These are phyloP conservation scores for Cutaneotrichosporon daszewskae DNA, from an alignment of 1,284 basidiomycete genomes.

Conservation along the genomic window DNA sequence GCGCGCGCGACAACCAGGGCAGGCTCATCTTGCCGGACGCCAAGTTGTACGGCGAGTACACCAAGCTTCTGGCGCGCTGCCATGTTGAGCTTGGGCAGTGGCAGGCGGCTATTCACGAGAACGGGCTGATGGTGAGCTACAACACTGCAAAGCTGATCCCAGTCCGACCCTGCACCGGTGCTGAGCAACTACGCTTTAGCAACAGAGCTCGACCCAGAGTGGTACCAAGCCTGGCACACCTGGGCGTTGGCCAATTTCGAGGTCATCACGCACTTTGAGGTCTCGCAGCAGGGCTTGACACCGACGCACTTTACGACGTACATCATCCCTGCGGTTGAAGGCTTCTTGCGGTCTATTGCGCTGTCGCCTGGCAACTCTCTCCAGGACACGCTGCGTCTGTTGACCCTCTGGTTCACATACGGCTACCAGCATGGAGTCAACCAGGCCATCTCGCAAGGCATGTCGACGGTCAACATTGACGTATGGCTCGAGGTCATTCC, in stretches of 20 bases:
- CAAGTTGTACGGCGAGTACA: conserved; percentile 65
- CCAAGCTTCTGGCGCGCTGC: conserved; percentile 86
- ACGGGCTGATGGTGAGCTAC: conserved; percentile 36
- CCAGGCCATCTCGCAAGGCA: conserved; percentile 81
- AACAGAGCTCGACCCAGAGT: conserved; percentile 84
- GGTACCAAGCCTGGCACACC: conserved; percentile 99
- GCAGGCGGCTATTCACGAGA: conserved; percentile 69
- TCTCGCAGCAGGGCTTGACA: conserved; percentile 64
- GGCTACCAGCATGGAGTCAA: conserved; percentile 88
- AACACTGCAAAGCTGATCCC: too few relatives aligned
- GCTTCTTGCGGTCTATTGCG: conserved; percentile 93
- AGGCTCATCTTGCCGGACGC: conserved; percentile 53
- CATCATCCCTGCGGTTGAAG: conserved; percentile 93
- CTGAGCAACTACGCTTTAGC: conserved; percentile 79
- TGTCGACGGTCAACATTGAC: conserved; percentile 86
- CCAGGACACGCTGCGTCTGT: conserved; percentile 87
- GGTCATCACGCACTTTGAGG: conserved; percentile 78
- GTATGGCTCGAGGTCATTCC: conserved; percentile 99
- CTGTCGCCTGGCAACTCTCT: conserved; percentile 84
- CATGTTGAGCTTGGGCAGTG: conserved; percentile 97
- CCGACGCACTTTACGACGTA: conserved; percentile 70
- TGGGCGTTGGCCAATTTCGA: conserved; percentile 98
- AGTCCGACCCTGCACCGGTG: conserved; percentile 69
- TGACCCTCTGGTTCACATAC: conserved; percentile 99
- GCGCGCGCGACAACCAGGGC: conserved; percentile 51